phyloP scores from a whole-genome alignment of 2,329 filamentous ascomycete species.

The Cladosporium velox region DNA sequence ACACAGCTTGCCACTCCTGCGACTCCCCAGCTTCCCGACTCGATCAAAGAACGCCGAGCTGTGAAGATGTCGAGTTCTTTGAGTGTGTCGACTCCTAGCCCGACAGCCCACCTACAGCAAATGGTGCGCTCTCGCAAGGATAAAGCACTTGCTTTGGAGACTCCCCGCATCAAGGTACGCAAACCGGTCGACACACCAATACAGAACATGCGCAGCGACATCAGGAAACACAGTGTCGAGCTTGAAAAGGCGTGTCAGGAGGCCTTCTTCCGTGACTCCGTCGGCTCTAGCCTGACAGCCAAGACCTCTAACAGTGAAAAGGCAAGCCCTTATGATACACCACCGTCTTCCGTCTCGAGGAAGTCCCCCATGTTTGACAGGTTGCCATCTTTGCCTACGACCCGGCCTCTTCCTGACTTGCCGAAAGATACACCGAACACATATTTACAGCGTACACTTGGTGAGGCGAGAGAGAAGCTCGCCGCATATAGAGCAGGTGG shows the following conservation, averaged over 20 bases:
- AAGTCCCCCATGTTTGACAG: conserved; percentile 27
- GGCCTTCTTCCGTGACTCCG: conserved; percentile 75
- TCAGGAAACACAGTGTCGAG: conserved; percentile 79
- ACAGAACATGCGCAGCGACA: conserved; percentile 70
- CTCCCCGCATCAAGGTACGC: conserved; percentile 38
- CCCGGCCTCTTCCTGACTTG: conserved; percentile 49
- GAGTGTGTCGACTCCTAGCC: conserved; percentile 31
- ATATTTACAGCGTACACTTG: conserved; percentile 57
- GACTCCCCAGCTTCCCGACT: conserved; percentile 32
- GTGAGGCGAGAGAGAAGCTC: conserved; percentile 60
- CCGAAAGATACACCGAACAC: conserved; percentile 53
- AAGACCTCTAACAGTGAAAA: conserved; percentile 42
- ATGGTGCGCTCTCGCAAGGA: conserved; percentile 40
- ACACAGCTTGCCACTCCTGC: conserved; percentile 30
- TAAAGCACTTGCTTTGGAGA: conserved; percentile 30
- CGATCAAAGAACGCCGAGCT: conserved; percentile 5
- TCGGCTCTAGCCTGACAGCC: conserved; percentile 54
- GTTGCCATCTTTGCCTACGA: conserved; percentile 42
- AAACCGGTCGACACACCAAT: conserved; percentile 48
- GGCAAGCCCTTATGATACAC: conserved; percentile 50
- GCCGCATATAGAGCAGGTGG: conserved; percentile 53
- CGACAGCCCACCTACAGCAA: conserved; percentile 34
- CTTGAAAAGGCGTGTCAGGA: conserved; percentile 90
- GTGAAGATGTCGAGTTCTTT: conserved; percentile 11
- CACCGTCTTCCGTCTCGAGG: conserved; percentile 51